Evolutionary conservation across 2,329 filamentous ascomycete species (phyloP).

Genomic region (Monosporascus sp.): DNA sequence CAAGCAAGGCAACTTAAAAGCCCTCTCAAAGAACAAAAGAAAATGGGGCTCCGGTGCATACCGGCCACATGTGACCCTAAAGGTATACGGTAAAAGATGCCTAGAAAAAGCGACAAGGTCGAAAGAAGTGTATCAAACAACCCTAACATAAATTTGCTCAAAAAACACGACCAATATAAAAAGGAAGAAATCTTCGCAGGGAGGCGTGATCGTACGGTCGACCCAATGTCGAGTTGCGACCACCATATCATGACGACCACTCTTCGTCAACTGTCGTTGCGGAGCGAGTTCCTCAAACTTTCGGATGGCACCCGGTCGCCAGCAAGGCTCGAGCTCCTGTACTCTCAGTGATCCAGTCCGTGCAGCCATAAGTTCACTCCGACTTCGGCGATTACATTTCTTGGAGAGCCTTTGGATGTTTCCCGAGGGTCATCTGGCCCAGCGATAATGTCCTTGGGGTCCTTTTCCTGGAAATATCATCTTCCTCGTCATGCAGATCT

Average conservation of each 20-base stretch:
- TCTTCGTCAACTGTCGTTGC: not conserved
- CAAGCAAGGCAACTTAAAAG: not conserved
- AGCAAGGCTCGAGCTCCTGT: not conserved
- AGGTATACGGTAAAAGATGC: not conserved
- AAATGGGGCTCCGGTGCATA: not conserved
- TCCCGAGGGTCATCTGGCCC: conserved; percentile 51
- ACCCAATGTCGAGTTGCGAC: conserved; percentile 3
- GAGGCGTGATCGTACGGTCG: conserved; percentile 13
- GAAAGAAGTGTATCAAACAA: too few relatives aligned
- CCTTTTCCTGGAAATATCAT: conserved; percentile 37
- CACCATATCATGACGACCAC: too few relatives aligned
- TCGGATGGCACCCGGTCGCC: not conserved
- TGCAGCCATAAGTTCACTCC: conserved; percentile 28
- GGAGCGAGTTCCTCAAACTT: conserved; percentile 3
- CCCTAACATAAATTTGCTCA: not conserved
- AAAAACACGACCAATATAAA: not conserved
- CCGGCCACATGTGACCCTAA: not conserved
- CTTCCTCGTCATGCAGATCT: conserved; percentile 34
- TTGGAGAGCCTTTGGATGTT: conserved; percentile 21
- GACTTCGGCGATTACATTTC: not conserved
- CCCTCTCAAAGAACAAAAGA: not conserved
- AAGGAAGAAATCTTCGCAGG: not conserved
- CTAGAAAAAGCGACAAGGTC: not conserved
- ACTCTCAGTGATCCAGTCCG: conserved; percentile 13
- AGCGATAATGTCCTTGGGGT: conserved; percentile 61